Conservation (phyloP, 345 rosid species). For the Populus pruinosa region DNA sequence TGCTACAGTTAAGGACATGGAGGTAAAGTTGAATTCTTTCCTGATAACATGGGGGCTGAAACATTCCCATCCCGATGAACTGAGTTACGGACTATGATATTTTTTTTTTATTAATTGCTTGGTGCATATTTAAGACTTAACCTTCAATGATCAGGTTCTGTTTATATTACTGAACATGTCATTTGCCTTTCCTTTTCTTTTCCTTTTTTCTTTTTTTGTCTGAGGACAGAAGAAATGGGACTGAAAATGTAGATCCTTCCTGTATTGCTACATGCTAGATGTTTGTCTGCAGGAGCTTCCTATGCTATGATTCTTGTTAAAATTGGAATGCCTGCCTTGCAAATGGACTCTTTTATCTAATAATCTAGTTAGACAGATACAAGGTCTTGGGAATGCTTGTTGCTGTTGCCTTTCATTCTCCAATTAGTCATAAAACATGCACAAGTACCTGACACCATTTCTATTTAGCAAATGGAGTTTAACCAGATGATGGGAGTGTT, state of each 20-base stretch:
- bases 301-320: background rate
- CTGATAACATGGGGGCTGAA: background rate
- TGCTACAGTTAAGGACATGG: slow-evolving; percentile 92
- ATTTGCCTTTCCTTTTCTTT: background rate
- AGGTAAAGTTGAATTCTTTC: slow-evolving; percentile 47
- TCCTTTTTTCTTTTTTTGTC: background rate
- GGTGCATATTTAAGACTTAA: background rate
- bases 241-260: background rate
- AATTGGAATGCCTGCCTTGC: background rate
- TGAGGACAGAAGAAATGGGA: background rate
- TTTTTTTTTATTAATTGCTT: background rate
- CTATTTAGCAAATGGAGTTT: too few species aligned
- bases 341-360: background rate
- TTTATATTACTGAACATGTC: background rate
- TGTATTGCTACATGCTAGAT: background rate
- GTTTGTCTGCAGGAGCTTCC: background rate
- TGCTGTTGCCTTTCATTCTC: background rate
- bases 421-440: background rate
- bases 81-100: background rate
- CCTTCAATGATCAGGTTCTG: background rate
- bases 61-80: background rate
- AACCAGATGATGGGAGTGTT: background rate
- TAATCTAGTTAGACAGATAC: background rate
- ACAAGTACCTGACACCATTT: too few species aligned
- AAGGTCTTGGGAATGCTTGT: background rate